A percentile compares a stretch with the other conserved stretches of the same genome.
These are phyloP conservation scores for Straminergon stramineum DNA, from an alignment of 225 moss, liverwort and hornwort genomes.

Conservation along the genomic window DNA sequence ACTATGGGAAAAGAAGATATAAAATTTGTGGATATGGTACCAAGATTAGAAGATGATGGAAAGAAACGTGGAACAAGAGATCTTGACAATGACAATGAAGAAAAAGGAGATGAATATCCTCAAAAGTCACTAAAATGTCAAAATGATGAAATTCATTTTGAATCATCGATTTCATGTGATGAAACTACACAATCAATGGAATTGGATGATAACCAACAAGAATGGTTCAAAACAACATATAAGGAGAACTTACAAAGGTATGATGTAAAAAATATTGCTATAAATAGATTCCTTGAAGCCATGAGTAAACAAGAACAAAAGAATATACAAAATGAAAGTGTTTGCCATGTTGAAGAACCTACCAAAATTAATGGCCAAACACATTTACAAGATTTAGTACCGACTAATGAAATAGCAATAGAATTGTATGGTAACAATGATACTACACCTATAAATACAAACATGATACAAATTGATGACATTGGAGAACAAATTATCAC, in stretches of 20 bases:
- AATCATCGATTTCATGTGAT: neutral
- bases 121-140: constrained; percentile 1
- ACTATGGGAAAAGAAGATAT: neutral
- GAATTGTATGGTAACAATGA: neutral
- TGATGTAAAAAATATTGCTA: constrained; percentile 2
- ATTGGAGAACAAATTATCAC: neutral
- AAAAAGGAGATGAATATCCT: neutral
- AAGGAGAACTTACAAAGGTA: neutral
- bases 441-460: neutral
- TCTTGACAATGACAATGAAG: neutral
- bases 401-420: neutral
- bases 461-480: neutral
- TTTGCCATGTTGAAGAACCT: neutral
- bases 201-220: neutral
- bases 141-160: neutral
- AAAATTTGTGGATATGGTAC: neutral
- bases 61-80: neutral
- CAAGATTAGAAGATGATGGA: neutral
- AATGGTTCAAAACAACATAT: neutral
- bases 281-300: constrained; percentile 2
- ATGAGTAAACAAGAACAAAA: neutral
- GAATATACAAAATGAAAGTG: neutral
- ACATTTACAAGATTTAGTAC: neutral
- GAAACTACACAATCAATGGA: neutral
- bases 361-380: neutral